Evolutionary conservation across 306 rosid genomes (phyloP), one percentile per base, ranked within the genome.

Genomic region (Mucuna pruriens): DNA sequence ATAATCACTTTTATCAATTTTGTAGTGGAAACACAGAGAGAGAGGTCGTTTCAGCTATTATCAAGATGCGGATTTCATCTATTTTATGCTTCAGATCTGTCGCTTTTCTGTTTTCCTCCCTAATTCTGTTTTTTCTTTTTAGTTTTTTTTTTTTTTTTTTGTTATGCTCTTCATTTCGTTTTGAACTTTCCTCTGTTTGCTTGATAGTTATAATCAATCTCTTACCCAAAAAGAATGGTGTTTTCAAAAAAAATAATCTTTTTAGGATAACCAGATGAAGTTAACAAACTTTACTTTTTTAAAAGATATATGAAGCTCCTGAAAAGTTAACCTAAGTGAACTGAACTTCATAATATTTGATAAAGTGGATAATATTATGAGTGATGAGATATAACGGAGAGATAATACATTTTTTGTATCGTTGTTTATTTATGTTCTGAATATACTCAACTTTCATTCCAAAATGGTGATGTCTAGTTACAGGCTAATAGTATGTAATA

Each of bases 251-350:
- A n/a, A 49, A n/a, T 25, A 34, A 29, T 25, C 12, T 48, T 44
- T 46, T 22, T 38, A 12, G 26, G 31, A 20, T 54, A 34, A 69
- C 45, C 46, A 22, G 11, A 77, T 71, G 54, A 78, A 79, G 55
- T 11, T 49, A 1, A 17, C 16, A 3, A 46, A 12, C 70, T 77
- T 71, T 78, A 42, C 82, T 12, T 61, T 75, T 36, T 16, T 20
- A 46, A 73, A 82, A 82, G 31, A 58, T 23, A 38, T 17, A n/a
- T 46, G 13, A 49, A 74, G 42, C 38, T 78, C 33, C 34, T 52
- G 54, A 57, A 62, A n/a, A 13, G 33, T 52, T 52, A 19, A 57
- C 16, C 16, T 19, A 17, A 51, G 23, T 5, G 16, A 20, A 22
- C 13, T 52, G 6, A 8, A 22, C 13, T 52, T 46, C 2, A 42